Evolutionary conservation across 352 stramenopile genomes (phyloP).

Genomic region (Halophytophthora polymorphica): DNA sequence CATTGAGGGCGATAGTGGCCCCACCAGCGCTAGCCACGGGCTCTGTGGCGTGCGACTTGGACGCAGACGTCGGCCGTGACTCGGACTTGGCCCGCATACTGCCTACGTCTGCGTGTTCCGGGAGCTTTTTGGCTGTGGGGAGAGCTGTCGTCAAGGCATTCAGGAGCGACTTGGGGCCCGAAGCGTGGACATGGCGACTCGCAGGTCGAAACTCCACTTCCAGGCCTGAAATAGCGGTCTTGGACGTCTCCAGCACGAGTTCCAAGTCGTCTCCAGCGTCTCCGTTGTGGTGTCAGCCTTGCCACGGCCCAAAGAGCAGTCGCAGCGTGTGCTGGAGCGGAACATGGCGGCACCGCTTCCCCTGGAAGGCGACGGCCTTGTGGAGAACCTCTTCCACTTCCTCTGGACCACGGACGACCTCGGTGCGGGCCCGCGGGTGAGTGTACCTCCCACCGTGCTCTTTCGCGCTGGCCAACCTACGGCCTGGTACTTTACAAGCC

Average conservation of each 20-base stretch:
- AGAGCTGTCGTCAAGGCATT: no score
- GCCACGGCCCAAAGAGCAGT: no score
- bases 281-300: no score
- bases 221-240: no score
- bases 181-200: no score
- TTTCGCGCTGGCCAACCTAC: slow-evolving; percentile 91
- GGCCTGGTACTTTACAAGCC: slow-evolving; percentile 95
- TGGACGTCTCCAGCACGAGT: no score
- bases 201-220: no score
- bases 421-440: slow-evolving; percentile 78
- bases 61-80: slow-evolving; percentile 2
- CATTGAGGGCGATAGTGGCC: background rate
- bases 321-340: background rate
- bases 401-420: slow-evolving; percentile 92
- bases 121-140: no score
- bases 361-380: slow-evolving; percentile 84
- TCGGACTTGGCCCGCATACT: no score
- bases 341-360: slow-evolving; percentile 57
- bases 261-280: no score
- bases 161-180: no score
- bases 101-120: no score
- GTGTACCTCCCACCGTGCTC: slow-evolving; percentile 92
- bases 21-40: background rate
- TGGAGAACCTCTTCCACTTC: slow-evolving; percentile 89
- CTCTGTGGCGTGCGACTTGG: slow-evolving; percentile 16